phyloP scores from a whole-genome alignment of 1,284 basidiomycete genomes.

The Laetiporus sulphureus region DNA sequence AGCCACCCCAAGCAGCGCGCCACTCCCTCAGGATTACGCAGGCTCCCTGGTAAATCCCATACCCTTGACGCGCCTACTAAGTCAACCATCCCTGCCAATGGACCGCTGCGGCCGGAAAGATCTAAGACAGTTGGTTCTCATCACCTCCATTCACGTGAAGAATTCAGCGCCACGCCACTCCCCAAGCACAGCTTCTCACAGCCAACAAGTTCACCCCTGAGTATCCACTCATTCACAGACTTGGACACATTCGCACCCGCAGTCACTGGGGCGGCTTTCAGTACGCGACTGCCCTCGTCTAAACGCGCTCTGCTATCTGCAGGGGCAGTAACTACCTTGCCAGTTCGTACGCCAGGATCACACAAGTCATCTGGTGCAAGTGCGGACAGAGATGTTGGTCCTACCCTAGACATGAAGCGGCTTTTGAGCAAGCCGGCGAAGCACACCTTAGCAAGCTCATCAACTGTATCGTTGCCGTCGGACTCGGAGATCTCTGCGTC shows the following conservation, averaged over 20 bases:
- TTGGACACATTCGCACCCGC: conserved; percentile 9
- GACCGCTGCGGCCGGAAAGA: conserved; percentile 1
- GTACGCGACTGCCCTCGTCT: conserved; percentile 1
- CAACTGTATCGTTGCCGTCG: conserved; percentile 26
- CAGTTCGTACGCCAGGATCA: conserved; percentile 13
- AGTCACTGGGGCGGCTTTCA: background rate
- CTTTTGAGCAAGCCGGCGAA: conserved; percentile 33
- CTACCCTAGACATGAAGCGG: conserved; percentile 31
- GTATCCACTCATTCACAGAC: conserved; percentile 11
- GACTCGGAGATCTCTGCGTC: conserved; percentile 24
- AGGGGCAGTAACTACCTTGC: background rate
- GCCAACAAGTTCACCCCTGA: conserved; percentile 10
- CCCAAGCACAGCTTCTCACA: background rate
- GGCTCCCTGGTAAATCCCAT: conserved; percentile 1
- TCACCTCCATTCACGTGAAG: background rate
- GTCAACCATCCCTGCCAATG: conserved; percentile 1
- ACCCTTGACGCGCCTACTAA: conserved; percentile 4
- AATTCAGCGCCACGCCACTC: background rate
- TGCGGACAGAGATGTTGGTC: conserved; percentile 24
- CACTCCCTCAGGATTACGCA: conserved; percentile 4
- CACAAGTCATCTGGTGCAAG: conserved; percentile 20
- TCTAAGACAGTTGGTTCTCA: conserved; percentile 1
- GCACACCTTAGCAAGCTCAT: conserved; percentile 22
- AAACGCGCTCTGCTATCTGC: conserved; percentile 1
- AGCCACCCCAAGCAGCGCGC: background rate